A percentile compares a stretch with the other conserved stretches of the same genome.
Evolutionary conservation across 2,329 filamentous ascomycete species (phyloP).

Genomic region (Volutella citrinella): DNA sequence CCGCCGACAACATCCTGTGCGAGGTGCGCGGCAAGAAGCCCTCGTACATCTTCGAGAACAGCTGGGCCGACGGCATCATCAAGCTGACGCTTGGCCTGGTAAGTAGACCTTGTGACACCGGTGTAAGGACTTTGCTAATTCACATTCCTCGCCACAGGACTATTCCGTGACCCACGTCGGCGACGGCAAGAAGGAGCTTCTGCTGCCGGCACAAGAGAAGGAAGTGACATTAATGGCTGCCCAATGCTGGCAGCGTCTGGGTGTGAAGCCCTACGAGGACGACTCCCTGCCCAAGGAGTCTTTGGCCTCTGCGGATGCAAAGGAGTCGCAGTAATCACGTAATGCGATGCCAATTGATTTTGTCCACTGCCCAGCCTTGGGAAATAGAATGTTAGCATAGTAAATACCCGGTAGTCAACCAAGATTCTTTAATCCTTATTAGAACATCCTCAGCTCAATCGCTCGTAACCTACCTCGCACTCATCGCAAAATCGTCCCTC

Average conservation of each 20-base stretch:
- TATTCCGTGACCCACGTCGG: conserved; percentile 42
- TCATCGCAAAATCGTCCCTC: too few species aligned
- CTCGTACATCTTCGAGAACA: conserved; percentile 36
- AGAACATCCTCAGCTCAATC: too few species aligned
- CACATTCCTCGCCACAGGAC: conserved; percentile 30
- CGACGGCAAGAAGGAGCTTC: conserved; percentile 41
- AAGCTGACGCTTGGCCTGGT: conserved; percentile 54
- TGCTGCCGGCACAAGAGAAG: conserved; percentile 40
- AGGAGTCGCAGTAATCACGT: too few species aligned
- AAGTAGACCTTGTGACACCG: conserved; percentile 20
- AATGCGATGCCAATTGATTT: too few species aligned
- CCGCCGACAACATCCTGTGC: conserved; percentile 52
- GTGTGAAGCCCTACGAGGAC: conserved; percentile 44
- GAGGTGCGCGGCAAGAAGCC: conserved; percentile 40
- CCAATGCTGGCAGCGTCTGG: conserved; percentile 40
- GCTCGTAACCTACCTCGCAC: too few species aligned
- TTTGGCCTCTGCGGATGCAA: neutral
- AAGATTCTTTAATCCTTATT: too few species aligned
- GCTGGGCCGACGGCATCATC: conserved; percentile 48
- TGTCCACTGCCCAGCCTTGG: too few species aligned
- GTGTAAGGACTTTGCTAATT: too few species aligned
- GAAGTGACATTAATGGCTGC: conserved; percentile 43
- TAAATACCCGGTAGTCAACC: too few species aligned
- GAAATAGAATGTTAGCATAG: too few species aligned
- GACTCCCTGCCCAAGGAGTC: conserved; percentile 9